These are phyloP conservation scores for Lentinus brumalis DNA, from an alignment of 768 basidiomycete genomes.

Conservation along the genomic window DNA sequence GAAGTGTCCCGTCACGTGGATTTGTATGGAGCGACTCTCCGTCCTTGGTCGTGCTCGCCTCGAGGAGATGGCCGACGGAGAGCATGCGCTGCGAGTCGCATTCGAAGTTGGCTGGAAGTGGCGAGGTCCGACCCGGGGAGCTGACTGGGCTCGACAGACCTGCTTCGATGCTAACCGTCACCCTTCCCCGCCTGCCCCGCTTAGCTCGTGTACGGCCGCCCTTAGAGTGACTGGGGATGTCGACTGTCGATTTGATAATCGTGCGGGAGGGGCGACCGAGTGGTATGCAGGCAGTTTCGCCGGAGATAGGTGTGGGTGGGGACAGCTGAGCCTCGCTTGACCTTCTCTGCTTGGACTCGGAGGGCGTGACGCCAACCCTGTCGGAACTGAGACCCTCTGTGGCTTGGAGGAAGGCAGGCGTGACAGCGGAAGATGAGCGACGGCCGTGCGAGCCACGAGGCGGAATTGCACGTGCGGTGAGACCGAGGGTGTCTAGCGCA, in stretches of 20 bases:
- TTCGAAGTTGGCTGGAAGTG: no score
- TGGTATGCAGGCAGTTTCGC: slow-evolving; percentile 44
- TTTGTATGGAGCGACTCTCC: slow-evolving; percentile 45
- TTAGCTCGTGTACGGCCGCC: slow-evolving; percentile 73
- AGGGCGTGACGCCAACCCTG: slow-evolving; percentile 44
- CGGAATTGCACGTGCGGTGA: slow-evolving; percentile 70
- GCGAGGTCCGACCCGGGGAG: not conserved
- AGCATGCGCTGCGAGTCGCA: slow-evolving; percentile 30
- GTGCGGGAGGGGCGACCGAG: slow-evolving; percentile 57
- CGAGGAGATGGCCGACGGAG: slow-evolving; percentile 85
- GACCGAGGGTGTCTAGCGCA: slow-evolving; percentile 84
- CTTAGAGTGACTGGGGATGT: slow-evolving; percentile 48
- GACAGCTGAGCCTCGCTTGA: slow-evolving; percentile 58
- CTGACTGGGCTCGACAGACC: slow-evolving; percentile 28
- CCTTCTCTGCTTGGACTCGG: slow-evolving; percentile 48
- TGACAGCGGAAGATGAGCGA: slow-evolving; percentile 48
- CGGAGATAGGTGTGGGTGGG: slow-evolving; percentile 62
- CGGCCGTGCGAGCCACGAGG: slow-evolving; percentile 59
- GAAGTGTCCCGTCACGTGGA: slow-evolving; percentile 88
- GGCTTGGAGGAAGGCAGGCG: slow-evolving; percentile 47
- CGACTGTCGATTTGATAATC: slow-evolving; percentile 59
- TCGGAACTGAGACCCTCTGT: slow-evolving; percentile 20
- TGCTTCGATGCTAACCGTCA: slow-evolving; percentile 43
- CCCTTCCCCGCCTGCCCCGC: slow-evolving; percentile 79
- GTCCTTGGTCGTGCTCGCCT: slow-evolving; percentile 44